Evolutionary conservation across 1,284 basidiomycete genomes (phyloP), one percentile per base, ranked within the genome.

Genomic region (Grifola frondosa): DNA sequence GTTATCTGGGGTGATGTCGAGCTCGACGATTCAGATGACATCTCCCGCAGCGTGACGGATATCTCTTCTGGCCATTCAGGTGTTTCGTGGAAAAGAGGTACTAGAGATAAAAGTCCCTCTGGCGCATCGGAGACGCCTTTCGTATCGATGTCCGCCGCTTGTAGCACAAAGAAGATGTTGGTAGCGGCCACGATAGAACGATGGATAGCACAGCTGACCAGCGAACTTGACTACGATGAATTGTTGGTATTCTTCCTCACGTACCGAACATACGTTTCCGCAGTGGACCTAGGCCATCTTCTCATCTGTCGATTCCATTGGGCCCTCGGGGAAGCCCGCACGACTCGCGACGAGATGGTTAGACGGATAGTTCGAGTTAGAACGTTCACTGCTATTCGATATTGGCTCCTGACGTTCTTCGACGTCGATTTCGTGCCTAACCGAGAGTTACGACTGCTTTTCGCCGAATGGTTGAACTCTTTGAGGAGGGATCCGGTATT

Each of bases 401-500:
- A 89, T 59, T 93, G 91, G 91, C 63, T 93, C 25, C 68, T 89
- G 54, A 91, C 88, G 9, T 92, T 93, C 63, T 94, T 93, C 64
- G 76, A 76, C 41, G 83, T 89, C 52, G 91, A 94, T 61, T 94
- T 93, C 59, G 65, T 91, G 46, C 81, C 84, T n/a, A 84, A 90
- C 63, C 77, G 79, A 40, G 85, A 87, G 52, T 64, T 94, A 57
- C 75, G 90, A 52, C 57, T 81, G 25, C 62, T 84, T 28, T 71
- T 92, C 42, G 79, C 88, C 12, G 73, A 75, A 40, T 92, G 89
- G 89, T 60, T 94, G 42, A 94, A 94, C 61, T 69, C 77, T n/a
- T 63, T 90, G 46, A 70, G 78, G 30, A 73, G 75, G 49, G 86
- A 90, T 64, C 80, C 82, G 17, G 74, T 84, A 36, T 62, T 89